Evolutionary conservation across 2,329 filamentous ascomycete genomes (phyloP).

Genomic region (Colletotrichum karsti): DNA sequence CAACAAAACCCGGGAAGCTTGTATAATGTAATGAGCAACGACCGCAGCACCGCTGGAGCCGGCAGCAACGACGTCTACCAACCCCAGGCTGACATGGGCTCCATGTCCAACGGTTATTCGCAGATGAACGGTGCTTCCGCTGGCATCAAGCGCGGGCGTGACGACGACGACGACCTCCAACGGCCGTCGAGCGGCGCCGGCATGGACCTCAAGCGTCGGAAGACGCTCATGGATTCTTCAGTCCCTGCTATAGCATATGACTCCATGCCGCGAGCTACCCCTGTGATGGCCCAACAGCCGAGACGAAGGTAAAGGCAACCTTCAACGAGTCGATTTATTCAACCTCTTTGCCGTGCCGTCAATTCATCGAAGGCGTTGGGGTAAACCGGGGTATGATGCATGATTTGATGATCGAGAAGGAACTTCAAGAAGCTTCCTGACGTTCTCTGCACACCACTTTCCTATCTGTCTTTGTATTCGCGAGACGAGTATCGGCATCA

Average conservation of each 20-base stretch:
- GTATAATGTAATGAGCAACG: constrained; percentile 90
- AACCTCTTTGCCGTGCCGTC: constrained; percentile 8
- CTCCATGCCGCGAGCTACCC: constrained; percentile 56
- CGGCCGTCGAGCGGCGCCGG: constrained; percentile 69
- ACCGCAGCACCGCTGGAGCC: constrained; percentile 72
- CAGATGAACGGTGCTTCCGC: constrained; percentile 72
- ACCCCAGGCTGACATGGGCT: constrained; percentile 67
- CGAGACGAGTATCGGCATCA: constrained; percentile 38
- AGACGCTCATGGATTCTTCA: constrained; percentile 73
- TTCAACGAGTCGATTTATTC: background rate
- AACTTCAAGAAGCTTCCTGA: constrained; percentile 6
- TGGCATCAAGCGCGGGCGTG: constrained; percentile 56
- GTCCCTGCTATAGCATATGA: constrained; percentile 61
- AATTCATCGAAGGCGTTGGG: constrained; percentile 23
- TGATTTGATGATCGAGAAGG: constrained; percentile 19
- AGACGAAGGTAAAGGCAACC: constrained; percentile 45
- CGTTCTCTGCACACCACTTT: constrained; percentile 26
- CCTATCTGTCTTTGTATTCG: constrained; percentile 37
- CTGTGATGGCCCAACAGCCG: constrained; percentile 49
- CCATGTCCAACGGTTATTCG: constrained; percentile 70
- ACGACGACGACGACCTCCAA: constrained; percentile 67
- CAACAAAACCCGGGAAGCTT: constrained; percentile 78
- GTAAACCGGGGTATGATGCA: constrained; percentile 15
- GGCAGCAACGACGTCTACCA: constrained; percentile 75
- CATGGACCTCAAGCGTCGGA: constrained; percentile 78